Percentiles rank a stretch among this genome's conserved stretches.
These are phyloP conservation scores for Penicillium mononematosum DNA, from an alignment of 495 filamentous ascomycete genomes.

Conservation along the genomic window DNA sequence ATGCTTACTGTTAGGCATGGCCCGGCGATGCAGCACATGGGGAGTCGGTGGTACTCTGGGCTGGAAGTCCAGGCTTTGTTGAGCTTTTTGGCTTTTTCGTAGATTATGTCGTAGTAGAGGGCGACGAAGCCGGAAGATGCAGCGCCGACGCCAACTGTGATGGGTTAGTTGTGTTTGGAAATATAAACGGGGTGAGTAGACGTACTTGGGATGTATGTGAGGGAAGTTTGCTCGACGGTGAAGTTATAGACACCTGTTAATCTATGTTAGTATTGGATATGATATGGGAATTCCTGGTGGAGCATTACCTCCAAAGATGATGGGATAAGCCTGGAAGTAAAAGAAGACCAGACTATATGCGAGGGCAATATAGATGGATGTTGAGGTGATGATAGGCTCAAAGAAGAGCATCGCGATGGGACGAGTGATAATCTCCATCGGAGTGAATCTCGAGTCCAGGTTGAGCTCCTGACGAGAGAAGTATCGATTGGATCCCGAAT, in stretches of 20 bases:
- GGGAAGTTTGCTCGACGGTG: slow-evolving; percentile 37
- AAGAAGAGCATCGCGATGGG: slow-evolving; percentile 47
- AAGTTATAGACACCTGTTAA: slow-evolving; percentile 35
- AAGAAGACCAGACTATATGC: slow-evolving; percentile 74
- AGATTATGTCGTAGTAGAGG: slow-evolving; percentile 55
- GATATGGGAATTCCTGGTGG: not conserved
- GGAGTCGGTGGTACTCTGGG: slow-evolving; percentile 65
- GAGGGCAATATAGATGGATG: slow-evolving; percentile 65
- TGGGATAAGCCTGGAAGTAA: slow-evolving; percentile 65
- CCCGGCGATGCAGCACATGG: slow-evolving; percentile 64
- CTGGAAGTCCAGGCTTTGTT: slow-evolving; percentile 41
- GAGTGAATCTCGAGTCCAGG: slow-evolving; percentile 39
- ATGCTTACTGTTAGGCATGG: slow-evolving; percentile 59
- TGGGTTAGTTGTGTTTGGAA: slow-evolving; percentile 12
- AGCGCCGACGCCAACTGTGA: slow-evolving; percentile 39
- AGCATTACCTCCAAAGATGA: slow-evolving; percentile 55
- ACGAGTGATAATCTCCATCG: slow-evolving; percentile 46
- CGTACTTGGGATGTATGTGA: slow-evolving; percentile 45
- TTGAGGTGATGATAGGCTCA: slow-evolving; percentile 66
- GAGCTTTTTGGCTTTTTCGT: slow-evolving; percentile 40
- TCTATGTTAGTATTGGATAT: not conserved
- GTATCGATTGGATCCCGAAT: slow-evolving; percentile 49
- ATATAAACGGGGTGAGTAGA: not conserved
- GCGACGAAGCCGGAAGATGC: slow-evolving; percentile 39
- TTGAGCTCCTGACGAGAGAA: slow-evolving; percentile 42